Evolutionary conservation across 106 monocot genomes (phyloP), one percentile per base, ranked within the genome.

Genomic region (Acorus calamus): DNA sequence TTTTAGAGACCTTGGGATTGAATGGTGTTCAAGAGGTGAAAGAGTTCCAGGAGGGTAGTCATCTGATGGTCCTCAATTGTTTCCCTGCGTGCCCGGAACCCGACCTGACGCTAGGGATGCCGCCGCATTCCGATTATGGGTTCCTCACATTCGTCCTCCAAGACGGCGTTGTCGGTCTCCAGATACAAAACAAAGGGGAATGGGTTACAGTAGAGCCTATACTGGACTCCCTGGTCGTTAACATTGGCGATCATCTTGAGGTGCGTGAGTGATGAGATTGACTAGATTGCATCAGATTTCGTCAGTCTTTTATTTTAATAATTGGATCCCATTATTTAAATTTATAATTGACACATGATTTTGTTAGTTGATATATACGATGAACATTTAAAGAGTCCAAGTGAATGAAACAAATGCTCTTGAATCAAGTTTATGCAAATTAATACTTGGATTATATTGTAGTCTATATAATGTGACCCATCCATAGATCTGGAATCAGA

Each of bases 41-140:
- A n/a, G 79, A 78, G 14, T 81, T 86, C 58, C 55, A 79, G 2
- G 64, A 76, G 2, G 93, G 93, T 0, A 79, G 81, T 3, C 94
- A 94, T 7, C 42, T 89, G 49, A 68, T 94, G 86, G 70, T 89
- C 2, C 46, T 81, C 3, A 94, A 94, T 57, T 86, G 68, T 60
- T 94, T 61, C 49, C 94, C 89, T 0, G 45, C 67, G 0, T 94
- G 94, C 70, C 94, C 94, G 0, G 77, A 94, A 61, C 94, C 94
- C 3, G 65, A 82, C 11, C 73, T 86, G 6, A 80, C 86, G 5
- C 79, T 94, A 1, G 94, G 94, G 41, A 89, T 94, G 89, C 94
- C 94, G 3, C 86, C 94, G 2, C 94, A 94, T 52, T 94, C 94
- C 9, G 94, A 94, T 68, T 89, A 82, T 55, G 94, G 89, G 56